Evolutionary conservation across 371 early-diverging fungal species (phyloP).

Genomic region (Mortierella sp.): DNA sequence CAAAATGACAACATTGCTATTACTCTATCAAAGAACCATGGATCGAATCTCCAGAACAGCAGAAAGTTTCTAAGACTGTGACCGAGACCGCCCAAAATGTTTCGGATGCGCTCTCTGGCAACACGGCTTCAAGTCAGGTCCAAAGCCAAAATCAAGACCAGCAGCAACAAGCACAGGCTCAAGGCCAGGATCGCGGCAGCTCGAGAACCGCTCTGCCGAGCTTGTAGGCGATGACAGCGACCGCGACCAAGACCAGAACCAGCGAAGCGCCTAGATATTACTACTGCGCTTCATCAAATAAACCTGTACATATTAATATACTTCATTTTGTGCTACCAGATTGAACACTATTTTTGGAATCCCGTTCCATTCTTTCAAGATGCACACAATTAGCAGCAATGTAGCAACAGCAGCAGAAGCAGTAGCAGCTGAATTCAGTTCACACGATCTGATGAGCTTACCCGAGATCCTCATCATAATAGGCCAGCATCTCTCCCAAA

Average conservation of each 20-base stretch:
- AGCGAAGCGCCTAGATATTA: background rate
- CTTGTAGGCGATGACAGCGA: background rate
- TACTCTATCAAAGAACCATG: background rate
- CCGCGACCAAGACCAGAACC: background rate
- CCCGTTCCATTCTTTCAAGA: too few relatives aligned
- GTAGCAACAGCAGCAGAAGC: too few relatives aligned
- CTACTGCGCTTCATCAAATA: too few relatives aligned
- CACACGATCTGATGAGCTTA: background rate
- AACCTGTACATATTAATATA: too few relatives aligned
- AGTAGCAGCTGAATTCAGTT: too few relatives aligned
- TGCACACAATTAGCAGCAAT: too few relatives aligned
- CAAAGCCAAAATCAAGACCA: background rate
- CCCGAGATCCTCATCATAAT: constrained; percentile 29
- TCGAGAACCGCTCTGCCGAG: background rate
- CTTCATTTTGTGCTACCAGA: too few relatives aligned
- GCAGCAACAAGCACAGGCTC: background rate
- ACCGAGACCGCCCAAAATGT: background rate
- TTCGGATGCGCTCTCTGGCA: background rate
- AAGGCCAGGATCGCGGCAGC: background rate
- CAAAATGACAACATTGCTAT: too few relatives aligned
- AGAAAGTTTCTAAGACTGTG: background rate
- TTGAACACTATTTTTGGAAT: too few relatives aligned
- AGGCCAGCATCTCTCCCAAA: constrained; percentile 15
- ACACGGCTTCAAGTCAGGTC: background rate
- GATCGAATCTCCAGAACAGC: background rate